These are phyloP conservation scores for Kluyveromyces sp. DNA, from an alignment of 1,139 yeast species.

Conservation along the genomic window DNA sequence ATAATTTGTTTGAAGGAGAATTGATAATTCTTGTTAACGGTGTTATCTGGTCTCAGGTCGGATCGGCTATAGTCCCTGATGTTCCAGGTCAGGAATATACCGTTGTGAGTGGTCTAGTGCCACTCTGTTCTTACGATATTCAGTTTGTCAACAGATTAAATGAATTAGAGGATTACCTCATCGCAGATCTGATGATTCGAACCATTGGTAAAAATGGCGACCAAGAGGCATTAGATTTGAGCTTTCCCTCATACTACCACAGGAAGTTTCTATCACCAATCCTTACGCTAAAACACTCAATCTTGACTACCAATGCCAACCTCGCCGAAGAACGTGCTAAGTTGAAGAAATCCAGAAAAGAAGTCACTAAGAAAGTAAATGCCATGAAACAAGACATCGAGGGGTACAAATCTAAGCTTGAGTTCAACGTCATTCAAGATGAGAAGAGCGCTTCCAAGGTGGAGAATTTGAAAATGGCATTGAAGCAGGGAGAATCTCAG, in stretches of 20 bases:
- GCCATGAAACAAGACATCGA: conserved; percentile 56
- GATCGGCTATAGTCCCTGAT: conserved; percentile 36
- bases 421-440: conserved; percentile 41
- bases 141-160: conserved; percentile 43
- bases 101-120: conserved; percentile 58
- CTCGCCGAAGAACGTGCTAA: conserved; percentile 44
- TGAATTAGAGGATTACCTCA: conserved; percentile 35
- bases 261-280: conserved; percentile 41
- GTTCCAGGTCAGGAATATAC: conserved; percentile 38
- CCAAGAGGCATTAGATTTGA: conserved; percentile 20
- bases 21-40: conserved; percentile 51
- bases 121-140: conserved; percentile 61
- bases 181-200: conserved; percentile 41
- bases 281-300: conserved; percentile 55
- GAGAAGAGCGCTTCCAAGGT: conserved; percentile 41
- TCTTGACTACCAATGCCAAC: conserved; percentile 53
- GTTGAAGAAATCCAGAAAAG: conserved; percentile 54
- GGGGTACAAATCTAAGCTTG: conserved; percentile 42
- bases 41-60: conserved; percentile 52
- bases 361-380: conserved; percentile 48
- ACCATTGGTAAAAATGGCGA: conserved; percentile 30
- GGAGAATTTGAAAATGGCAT: conserved; percentile 36
- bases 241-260: conserved; percentile 31
- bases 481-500: conserved; percentile 39
- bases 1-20: conserved; percentile 36